Percentiles rank a stretch among this genome's conserved stretches.
phyloP scores from a whole-genome alignment of 2,329 filamentous ascomycete species.

The Pseudocercospora eumusae region DNA sequence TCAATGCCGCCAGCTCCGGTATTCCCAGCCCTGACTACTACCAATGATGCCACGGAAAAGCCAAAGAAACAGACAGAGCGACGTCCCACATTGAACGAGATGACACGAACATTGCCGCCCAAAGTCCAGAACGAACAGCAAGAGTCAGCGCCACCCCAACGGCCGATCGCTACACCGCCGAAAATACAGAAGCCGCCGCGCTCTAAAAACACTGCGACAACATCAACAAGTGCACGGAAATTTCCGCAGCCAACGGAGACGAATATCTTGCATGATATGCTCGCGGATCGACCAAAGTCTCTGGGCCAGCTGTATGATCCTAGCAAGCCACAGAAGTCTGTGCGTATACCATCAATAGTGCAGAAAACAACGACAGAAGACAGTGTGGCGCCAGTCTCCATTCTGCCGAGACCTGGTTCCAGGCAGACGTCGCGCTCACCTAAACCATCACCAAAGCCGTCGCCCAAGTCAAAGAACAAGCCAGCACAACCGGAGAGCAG shows the following conservation, averaged over 20 bases:
- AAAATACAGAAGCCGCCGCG: background rate
- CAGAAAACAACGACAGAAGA: slow-evolving; percentile 16
- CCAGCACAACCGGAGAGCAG: slow-evolving; percentile 23
- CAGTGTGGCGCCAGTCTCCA: slow-evolving; percentile 19
- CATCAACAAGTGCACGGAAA: background rate
- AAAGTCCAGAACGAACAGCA: slow-evolving; percentile 14
- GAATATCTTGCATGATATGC: slow-evolving; percentile 10
- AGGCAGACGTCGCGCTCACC: slow-evolving; percentile 20
- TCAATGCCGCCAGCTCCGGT: slow-evolving; percentile 13
- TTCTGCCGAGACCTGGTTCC: slow-evolving; percentile 24
- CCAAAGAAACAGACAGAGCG: slow-evolving; percentile 12
- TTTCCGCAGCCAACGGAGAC: slow-evolving; percentile 10
- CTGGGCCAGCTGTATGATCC: slow-evolving; percentile 31
- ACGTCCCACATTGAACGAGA: slow-evolving; percentile 36
- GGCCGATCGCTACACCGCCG: background rate
- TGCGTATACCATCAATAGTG: slow-evolving; percentile 17
- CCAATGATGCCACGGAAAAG: slow-evolving; percentile 27
- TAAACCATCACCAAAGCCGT: slow-evolving; percentile 16
- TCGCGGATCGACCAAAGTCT: slow-evolving; percentile 26
- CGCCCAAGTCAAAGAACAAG: slow-evolving; percentile 19
- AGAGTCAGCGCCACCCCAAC: background rate
- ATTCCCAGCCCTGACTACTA: slow-evolving; percentile 29
- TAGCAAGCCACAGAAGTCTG: slow-evolving; percentile 23
- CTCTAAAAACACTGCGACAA: background rate
- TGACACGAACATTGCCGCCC: slow-evolving; percentile 38